Base-by-base conservation (phyloP, 768 basidiomycete genomes). In the Floccularia luteovirens region DNA sequence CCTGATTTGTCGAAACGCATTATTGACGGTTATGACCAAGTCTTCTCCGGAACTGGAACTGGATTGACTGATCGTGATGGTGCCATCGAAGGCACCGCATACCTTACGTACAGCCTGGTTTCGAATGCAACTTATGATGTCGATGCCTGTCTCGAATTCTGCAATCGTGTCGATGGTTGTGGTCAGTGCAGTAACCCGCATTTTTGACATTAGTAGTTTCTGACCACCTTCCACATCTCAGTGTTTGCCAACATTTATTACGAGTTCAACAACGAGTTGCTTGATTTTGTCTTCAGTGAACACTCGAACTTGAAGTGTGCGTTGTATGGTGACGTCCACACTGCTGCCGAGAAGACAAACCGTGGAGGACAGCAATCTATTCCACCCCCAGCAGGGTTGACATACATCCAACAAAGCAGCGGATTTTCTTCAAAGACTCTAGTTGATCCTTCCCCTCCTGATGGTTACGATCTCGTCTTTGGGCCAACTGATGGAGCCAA, bases 201-300 rank as follows among this genome's bases (percentile, higher is more conserved):
- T 39, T 14, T 24, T 21, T 30, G n/a, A 43, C 43, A 20, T 31
- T 14, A 21, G n/a, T 25, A 44, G 17, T 24, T 22, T 21, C 14
- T 10, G 12, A 16, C 7, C 19, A 31, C 38, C 5, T 24, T 32
- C 30, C 39, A 20, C 19, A 27, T 30, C 17, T 6, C 33, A 74
- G 72, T 69, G 3, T 72, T 72, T 43, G 70, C 59, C 10, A 74
- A 74, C 46, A 40, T 74, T 17, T 74, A 61, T 42, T 73, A 74
- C 52, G 70, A 74, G 43, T 62, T 52, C 54, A 72, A 71, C 50
- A 72, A 72, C 44, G 42, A 51, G 5, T 56, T 63, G 5, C 55
- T 69, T 20, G 69, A 69, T 39, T 62, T 56, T 41, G 58, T 64
- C 22, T 61, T 60, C 43, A 47, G 43, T 31, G 57, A 62, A 43